Base-by-base conservation (phyloP, 2,329 filamentous ascomycete species). In the Talaromyces rugulosus region DNA sequence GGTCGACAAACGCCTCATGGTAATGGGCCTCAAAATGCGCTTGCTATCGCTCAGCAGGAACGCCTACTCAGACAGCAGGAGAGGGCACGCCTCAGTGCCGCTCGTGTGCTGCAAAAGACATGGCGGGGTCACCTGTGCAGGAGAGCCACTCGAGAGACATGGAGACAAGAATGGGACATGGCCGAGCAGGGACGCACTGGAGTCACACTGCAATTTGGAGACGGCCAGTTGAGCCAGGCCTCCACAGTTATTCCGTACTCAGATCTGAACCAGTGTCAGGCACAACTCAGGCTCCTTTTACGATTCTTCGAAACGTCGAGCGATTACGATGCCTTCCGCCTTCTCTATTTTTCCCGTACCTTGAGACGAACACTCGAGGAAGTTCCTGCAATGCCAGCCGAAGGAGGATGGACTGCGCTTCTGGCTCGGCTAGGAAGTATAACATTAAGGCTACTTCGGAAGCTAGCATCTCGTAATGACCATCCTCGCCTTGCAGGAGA, bases 31-130 rank as follows among this genome's bases (percentile, higher is more conserved):
- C 90, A 91, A 69, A 88, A 89, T 70, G 89, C 93, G 1, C 84
- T 98, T 31, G 90, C 89, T 52, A 87, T 91, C 69, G 94, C 94
- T 31, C 92, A 97, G 71, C 91, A 92, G 68, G 92, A 97, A 69
- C 88, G 95, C 33, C 82, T 88, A 66, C 85, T 88, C 68, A 85
- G 95, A 67, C 91, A 96, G 69, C 86, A 87, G 57, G 92, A 98
- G 70, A 85, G 93, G 68, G 88, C 91, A 56, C 87, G 87, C 63
- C 77, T 93, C 56, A 89, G 88, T 70, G 91, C 93, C 4, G 86
- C 87, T 14, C 88, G 85, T 67, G 83, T 79, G 56, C 86, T 98
- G 66, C 95, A 98, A 74, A 85, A 86, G 66, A 80, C 84, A 75
- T 98, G 93, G 93, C 85, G 94, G 74, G 92, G 92, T 14, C 85